Base-by-base conservation (phyloP, 2,329 filamentous ascomycete species). In the Cladosporium sphaerospermum region DNA sequence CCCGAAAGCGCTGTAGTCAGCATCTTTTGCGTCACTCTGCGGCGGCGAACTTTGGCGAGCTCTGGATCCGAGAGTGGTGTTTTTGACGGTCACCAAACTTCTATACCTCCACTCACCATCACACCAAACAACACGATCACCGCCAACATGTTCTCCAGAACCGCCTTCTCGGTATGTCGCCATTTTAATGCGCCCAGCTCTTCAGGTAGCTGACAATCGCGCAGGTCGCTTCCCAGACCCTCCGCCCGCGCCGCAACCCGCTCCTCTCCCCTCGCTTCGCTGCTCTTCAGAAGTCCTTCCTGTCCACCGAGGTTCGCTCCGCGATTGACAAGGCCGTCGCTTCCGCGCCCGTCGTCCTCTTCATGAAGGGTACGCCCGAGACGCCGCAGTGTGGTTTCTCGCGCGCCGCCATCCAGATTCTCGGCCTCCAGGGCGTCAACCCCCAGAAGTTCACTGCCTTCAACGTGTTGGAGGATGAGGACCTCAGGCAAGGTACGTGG, bases 341-440 rank as follows among this genome's bases (percentile, higher is more conserved):
- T 19, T 91, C 90, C 1, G 87, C 91, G 0, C 92, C 92, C 2
- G 92, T 99, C 0, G 93, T 99, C 1, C 79, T 99, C 54, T 99
- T 99, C 78, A 99, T 99, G 93, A 99, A 99, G 78, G 93, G 93
- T 55, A 97, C 93, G 1, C 93, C 93, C 54, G 91, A 96, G 75
- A 89, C 83, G 56, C 93, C 93, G 16, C 91, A 96, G 72, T 99
- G 93, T 73, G 93, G 93, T 43, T 99, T 96, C 78, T 97, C 92
- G 55, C 83, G 91, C 64, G 92, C 92, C 52, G 89, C 82, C 69
- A 95, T 99, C 69, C 91, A 97, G 78, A 91, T 99, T 64, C 78
- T 99, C 59, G 89, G 92, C 54, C 74, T 96, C 65, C 92, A 99
- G 75, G 93, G 93, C 59, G 90, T 99, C 57, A 88, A 97, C 74